Percentiles rank a stretch among this genome's conserved stretches.
Conservation (phyloP, 495 filamentous ascomycete species). For the Neurospora tetraspora region DNA sequence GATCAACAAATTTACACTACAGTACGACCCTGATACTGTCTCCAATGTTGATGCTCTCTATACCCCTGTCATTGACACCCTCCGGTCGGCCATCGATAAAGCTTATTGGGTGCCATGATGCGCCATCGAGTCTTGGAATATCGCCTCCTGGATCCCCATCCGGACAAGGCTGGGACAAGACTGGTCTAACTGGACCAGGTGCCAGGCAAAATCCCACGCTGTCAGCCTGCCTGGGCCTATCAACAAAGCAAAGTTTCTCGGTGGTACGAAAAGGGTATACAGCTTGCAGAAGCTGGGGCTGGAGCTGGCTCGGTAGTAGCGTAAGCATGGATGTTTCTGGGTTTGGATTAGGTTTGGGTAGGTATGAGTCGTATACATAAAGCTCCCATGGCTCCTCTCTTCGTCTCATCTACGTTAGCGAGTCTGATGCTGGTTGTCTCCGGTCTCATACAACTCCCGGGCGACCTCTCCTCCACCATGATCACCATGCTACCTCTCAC, state of each 20-base stretch:
- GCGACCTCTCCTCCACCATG: too few species aligned
- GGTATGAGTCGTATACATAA: background rate
- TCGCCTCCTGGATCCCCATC: background rate
- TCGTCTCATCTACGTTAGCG: background rate
- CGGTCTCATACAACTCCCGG: background rate
- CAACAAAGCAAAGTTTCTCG: background rate
- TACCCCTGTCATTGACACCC: background rate
- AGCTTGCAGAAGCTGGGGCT: background rate
- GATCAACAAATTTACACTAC: background rate
- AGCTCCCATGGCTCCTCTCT: background rate
- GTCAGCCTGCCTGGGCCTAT: background rate
- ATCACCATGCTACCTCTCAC: background rate
- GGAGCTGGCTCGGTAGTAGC: background rate
- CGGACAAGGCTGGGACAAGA: background rate
- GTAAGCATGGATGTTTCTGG: background rate
- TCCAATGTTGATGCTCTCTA: background rate
- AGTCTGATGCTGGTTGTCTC: background rate
- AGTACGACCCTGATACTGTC: background rate
- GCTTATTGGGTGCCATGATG: background rate
- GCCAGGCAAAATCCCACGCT: background rate
- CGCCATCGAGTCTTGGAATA: background rate
- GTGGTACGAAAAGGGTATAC: background rate
- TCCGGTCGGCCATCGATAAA: background rate
- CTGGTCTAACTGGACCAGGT: background rate
- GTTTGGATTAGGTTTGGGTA: background rate